phyloP scores from a whole-genome alignment of 371 early-diverging fungal species.

The Mucor ambiguus region DNA sequence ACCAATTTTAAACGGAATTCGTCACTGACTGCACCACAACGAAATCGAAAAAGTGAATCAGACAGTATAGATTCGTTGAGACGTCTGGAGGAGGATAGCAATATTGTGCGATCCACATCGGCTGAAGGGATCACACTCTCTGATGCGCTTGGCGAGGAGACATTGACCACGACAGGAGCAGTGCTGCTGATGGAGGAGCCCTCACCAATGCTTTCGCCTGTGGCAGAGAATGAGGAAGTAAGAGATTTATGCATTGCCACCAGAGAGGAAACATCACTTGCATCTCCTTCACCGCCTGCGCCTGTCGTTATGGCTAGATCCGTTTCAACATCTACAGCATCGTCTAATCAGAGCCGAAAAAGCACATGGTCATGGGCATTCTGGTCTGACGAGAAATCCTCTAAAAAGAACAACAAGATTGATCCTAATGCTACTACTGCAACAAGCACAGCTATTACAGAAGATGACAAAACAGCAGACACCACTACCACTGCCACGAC shows the following conservation, averaged over 20 bases:
- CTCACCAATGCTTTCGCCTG: conserved; percentile 6
- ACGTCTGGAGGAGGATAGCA: not conserved
- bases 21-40: conserved; percentile 12
- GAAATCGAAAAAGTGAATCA: conserved; percentile 20
- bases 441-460: not conserved
- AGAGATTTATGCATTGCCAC: conserved; percentile 15
- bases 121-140: not conserved
- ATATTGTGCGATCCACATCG: not conserved
- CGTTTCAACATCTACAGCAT: conserved; percentile 7
- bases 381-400: conserved; percentile 35
- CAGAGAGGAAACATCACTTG: not conserved
- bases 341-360: conserved; percentile 12
- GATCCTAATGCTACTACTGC: conserved; percentile 6
- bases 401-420: conserved; percentile 27
- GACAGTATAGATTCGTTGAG: conserved; percentile 3
- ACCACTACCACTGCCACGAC: not conserved
- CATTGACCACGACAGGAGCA: not conserved
- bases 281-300: not conserved
- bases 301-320: conserved; percentile 10
- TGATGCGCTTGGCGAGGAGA: not conserved
- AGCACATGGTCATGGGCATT: conserved; percentile 48
- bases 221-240: conserved; percentile 10
- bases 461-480: conserved; percentile 8
- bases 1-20: conserved; percentile 56
- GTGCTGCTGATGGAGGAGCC: not conserved